phyloP scores from a whole-genome alignment of 306 rosid genomes.

The Mimosa pudica region DNA sequence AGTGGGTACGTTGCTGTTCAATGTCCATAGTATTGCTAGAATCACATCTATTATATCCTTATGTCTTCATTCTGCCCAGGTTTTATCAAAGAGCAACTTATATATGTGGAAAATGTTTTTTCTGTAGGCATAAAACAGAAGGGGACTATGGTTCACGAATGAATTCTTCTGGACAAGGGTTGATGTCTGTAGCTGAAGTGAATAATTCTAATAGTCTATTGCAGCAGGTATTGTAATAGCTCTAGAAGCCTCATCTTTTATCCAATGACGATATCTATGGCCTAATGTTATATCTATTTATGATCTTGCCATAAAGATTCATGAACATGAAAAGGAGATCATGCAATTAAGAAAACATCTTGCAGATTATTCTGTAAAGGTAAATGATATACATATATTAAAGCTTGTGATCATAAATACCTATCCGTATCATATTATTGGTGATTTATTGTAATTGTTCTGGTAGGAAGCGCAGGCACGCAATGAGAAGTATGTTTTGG shows the following conservation, averaged over 20 bases:
- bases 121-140: conserved; percentile 59
- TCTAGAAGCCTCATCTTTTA: conserved; percentile 27
- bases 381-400: conserved; percentile 35
- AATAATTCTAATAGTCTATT: conserved; percentile 60
- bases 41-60: conserved; percentile 12
- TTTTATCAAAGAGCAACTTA: conserved; percentile 26
- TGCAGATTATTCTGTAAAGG: conserved; percentile 88
- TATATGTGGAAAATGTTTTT: conserved; percentile 35
- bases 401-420: conserved; percentile 10
- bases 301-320: conserved; percentile 68
- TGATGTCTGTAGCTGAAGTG: conserved; percentile 61
- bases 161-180: conserved; percentile 60
- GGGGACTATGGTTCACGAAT: conserved; percentile 60
- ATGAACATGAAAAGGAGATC: conserved; percentile 86
- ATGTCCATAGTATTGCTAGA: conserved; percentile 27
- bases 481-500: conserved; percentile 83
- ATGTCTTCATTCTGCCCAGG: conserved; percentile 27
- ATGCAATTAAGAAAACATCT: conserved; percentile 76
- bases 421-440: conserved; percentile 23
- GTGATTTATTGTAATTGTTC: conserved; percentile 29
- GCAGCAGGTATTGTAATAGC: conserved; percentile 67
- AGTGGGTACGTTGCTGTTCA: conserved; percentile 52
- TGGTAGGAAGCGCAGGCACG: conserved; percentile 81
- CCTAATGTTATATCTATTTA: conserved; percentile 34
- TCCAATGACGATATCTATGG: conserved; percentile 31